A percentile compares a stretch with the other conserved stretches of the same genome.
Conservation (phyloP, 768 basidiomycete genomes). For the Agrocybe praecox region DNA sequence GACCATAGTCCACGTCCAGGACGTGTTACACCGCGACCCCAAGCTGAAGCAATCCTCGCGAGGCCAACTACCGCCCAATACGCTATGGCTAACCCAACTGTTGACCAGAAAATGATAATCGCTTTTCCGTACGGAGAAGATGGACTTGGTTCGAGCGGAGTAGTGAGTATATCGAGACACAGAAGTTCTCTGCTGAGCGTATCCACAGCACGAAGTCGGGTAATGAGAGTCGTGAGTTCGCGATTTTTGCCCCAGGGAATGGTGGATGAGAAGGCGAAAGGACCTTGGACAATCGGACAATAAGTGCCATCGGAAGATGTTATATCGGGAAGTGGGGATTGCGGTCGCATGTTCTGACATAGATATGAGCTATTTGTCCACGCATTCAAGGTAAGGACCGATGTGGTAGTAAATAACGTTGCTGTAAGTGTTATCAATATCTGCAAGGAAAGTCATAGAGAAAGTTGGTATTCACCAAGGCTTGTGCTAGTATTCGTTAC, state of each 20-base stretch:
- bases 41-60: constrained; percentile 83
- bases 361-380: constrained; percentile 74
- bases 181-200: constrained; percentile 79
- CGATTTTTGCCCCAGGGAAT: constrained; percentile 68
- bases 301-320: constrained; percentile 44
- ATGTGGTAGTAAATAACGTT: constrained; percentile 84
- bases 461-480: constrained; percentile 54
- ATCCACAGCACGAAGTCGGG: constrained; percentile 88
- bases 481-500: constrained; percentile 60
- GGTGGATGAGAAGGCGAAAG: constrained; percentile 78
- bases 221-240: constrained; percentile 81
- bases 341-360: constrained; percentile 78
- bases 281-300: constrained; percentile 81
- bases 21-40: constrained; percentile 71
- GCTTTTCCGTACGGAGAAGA: constrained; percentile 68
- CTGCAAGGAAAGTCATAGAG: constrained; percentile 14
- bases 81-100: constrained; percentile 70
- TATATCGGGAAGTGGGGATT: constrained; percentile 64
- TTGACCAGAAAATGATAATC: constrained; percentile 69
- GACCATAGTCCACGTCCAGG: constrained; percentile 66
- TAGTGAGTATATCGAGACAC: constrained; percentile 79
- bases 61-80: constrained; percentile 85
- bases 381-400: constrained; percentile 76
- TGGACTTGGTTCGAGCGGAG: constrained; percentile 68
- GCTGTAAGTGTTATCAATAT: constrained; percentile 42